Base-by-base conservation (phyloP, 768 basidiomycete species). In the Sporobolomyces pararoseus region DNA sequence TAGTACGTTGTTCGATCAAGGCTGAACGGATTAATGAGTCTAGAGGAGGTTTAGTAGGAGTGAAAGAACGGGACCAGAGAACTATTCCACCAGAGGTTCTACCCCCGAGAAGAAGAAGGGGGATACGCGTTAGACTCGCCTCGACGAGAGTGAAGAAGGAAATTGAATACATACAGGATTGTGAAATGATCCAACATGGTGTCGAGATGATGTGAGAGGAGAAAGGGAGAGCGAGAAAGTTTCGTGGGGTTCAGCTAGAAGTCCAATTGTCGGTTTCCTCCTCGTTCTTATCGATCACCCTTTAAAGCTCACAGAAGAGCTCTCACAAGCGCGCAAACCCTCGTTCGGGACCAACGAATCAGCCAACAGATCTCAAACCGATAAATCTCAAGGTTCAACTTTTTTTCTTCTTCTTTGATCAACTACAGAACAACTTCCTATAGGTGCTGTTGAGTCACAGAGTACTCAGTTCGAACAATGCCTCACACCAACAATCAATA, bases 11-110 rank as follows among this genome's bases (percentile, higher is more conserved):
- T 77, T 97, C 93, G 76, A 97, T 95, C 64, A 98, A 84, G 6
- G 90, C 90, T 72, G 93, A 90, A 49, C 88, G 87, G 74, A 95
- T 87, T 76, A 95, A 87, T 31, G 88, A 85, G 81, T 93, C 93
- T 64, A 94, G 86, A 4, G 91, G 92, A 17, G 86, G 83, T 7
- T 85, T 83, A 52, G 89, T 86, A 7, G 94, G 93, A 0, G 93
- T 95, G 81, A 95, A 97, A 3, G 94, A 93, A 57, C 88, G 86
- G 31, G 91, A 91, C 93, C 93, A 98, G 39, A 98, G 84, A 42
- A 98, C 88, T 64, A 96, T 82, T 39, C 95, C 95, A 68, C 92
- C 93, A 93, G 77, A 3, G 54, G 72, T 71, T 34, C 39, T 58
- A 68, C 58, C 61, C 1, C 35, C 25, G 12, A 4, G 46, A 47